phyloP scores from a whole-genome alignment of 2,329 filamentous ascomycete species.

The Zasmidium angulare region DNA sequence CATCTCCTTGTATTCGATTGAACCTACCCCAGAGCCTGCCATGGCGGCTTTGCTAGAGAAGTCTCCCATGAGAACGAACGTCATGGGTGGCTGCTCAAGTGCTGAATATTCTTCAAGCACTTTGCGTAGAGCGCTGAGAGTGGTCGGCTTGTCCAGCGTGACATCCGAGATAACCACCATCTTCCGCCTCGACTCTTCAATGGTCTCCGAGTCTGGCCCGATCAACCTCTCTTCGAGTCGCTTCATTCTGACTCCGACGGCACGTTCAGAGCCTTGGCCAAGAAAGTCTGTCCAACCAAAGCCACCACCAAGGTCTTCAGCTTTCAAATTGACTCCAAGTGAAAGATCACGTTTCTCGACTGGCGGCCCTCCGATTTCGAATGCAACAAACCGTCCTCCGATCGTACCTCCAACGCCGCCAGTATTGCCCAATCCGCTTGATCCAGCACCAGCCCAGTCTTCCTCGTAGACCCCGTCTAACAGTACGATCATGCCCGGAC shows the following conservation, averaged over 20 bases:
- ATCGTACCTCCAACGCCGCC: constrained; percentile 86
- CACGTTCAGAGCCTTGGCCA: constrained; percentile 84
- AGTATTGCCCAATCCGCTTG: constrained; percentile 60
- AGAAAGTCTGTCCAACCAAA: constrained; percentile 98
- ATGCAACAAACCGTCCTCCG: constrained; percentile 86
- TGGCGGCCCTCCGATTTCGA: constrained; percentile 87
- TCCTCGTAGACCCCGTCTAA: constrained; percentile 97
- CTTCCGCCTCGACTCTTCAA: constrained; percentile 38
- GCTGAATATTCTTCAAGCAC: constrained; percentile 75
- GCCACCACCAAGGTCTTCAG: constrained; percentile 67
- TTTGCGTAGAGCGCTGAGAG: constrained; percentile 75
- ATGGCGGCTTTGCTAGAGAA: constrained; percentile 64
- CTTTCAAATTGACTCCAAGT: constrained; percentile 59
- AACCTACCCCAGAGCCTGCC: constrained; percentile 68
- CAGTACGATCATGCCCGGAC: constrained; percentile 92
- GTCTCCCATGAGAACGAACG: constrained; percentile 82
- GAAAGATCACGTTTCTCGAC: constrained; percentile 81
- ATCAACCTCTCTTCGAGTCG: constrained; percentile 71
- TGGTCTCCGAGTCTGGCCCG: constrained; percentile 28
- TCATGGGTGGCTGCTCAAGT: constrained; percentile 61
- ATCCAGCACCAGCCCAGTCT: constrained; percentile 70
- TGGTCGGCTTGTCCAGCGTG: constrained; percentile 80
- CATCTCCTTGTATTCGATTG: constrained; percentile 95
- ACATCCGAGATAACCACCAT: constrained; percentile 82
- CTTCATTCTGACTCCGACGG: constrained; percentile 78